A percentile compares a stretch with the other conserved stretches of the same genome.
These are phyloP conservation scores for Tarenaya hassleriana DNA, from an alignment of 345 rosid species.

Conservation along the genomic window DNA sequence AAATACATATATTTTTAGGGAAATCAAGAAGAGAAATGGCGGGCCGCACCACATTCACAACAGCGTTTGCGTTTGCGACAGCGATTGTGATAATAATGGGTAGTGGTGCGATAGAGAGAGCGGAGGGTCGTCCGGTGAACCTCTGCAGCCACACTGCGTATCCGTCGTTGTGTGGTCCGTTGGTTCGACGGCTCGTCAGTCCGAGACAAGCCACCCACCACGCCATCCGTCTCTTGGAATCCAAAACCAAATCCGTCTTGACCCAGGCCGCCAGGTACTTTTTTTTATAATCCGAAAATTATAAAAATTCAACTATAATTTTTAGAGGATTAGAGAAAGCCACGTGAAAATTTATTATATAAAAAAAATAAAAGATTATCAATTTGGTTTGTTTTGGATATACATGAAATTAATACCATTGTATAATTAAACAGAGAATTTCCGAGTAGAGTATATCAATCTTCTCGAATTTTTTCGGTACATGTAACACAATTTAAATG, in stretches of 20 bases:
- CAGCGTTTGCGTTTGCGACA: conserved; percentile 4
- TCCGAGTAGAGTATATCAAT: too few relatives aligned
- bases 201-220: conserved; percentile 23
- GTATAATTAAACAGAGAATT: too few relatives aligned
- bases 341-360: too few relatives aligned
- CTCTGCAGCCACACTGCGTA: conserved; percentile 25
- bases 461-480: too few relatives aligned
- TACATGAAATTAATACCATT: too few relatives aligned
- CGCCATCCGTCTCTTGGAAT: conserved; percentile 17
- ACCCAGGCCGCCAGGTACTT: not conserved
- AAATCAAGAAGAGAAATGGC: conserved; percentile 5
- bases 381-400: too few relatives aligned
- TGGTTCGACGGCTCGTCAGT: conserved; percentile 9
- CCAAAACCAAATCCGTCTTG: conserved; percentile 14
- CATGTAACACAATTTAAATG: too few relatives aligned
- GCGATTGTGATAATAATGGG: conserved; percentile 1
- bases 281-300: too few relatives aligned
- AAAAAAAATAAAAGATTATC: too few relatives aligned
- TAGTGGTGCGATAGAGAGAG: conserved; percentile 5
- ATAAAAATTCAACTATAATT: too few relatives aligned
- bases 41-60: conserved; percentile 19
- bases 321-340: too few relatives aligned
- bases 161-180: conserved; percentile 19
- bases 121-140: conserved; percentile 9
- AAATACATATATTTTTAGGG: not conserved